Evolutionary conservation across 2,329 filamentous ascomycete genomes (phyloP).

Genomic region (Fusarium dimerum): DNA sequence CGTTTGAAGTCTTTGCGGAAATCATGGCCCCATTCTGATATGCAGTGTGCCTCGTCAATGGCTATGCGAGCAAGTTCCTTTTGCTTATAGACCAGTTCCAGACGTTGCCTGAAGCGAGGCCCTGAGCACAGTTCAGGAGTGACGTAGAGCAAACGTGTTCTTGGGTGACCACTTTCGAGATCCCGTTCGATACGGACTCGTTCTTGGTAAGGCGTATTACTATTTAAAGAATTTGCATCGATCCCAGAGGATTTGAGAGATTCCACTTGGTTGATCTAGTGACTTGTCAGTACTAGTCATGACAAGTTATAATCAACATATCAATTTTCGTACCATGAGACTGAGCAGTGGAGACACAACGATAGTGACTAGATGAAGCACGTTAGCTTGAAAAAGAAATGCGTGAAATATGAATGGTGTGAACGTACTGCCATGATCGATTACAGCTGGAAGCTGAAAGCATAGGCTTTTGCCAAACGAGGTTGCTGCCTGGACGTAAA

Average conservation of each 20-base stretch:
- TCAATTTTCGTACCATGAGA: conserved; percentile 67
- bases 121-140: conserved; percentile 86
- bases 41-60: conserved; percentile 94
- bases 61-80: conserved; percentile 84
- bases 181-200: conserved; percentile 74
- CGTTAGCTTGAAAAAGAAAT: conserved; percentile 17
- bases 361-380: conserved; percentile 66
- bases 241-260: conserved; percentile 74
- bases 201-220: conserved; percentile 68
- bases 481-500: conserved; percentile 89
- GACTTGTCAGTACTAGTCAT: conserved; percentile 9
- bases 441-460: conserved; percentile 87
- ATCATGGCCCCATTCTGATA: conserved; percentile 97
- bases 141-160: conserved; percentile 83
- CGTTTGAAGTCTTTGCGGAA: conserved; percentile 92
- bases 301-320: conserved; percentile 1
- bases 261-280: conserved; percentile 86
- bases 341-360: conserved; percentile 88
- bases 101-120: conserved; percentile 72
- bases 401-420: not conserved
- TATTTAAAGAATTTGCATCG: conserved; percentile 83
- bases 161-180: conserved; percentile 83
- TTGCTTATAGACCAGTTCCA: conserved; percentile 75
- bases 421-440: conserved; percentile 81
- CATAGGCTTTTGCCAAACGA: conserved; percentile 93